Percentiles rank a stretch among this genome's conserved stretches.
These are phyloP conservation scores for Paraglomus brasilianum DNA, from an alignment of 192 early-diverging fungal genomes.

Conservation along the genomic window DNA sequence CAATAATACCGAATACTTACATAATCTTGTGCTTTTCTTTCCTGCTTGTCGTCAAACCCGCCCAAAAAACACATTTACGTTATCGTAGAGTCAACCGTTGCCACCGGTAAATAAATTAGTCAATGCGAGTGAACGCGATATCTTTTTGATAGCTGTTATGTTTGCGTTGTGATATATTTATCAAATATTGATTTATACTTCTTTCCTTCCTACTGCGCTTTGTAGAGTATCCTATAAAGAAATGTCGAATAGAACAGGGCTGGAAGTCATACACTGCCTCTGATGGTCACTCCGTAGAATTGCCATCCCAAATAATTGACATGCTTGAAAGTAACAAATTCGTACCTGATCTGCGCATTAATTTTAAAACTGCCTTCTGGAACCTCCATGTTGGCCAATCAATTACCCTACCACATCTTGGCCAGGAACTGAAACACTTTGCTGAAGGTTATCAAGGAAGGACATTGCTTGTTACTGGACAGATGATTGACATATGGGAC, in stretches of 20 bases:
- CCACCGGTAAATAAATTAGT: constrained; percentile 6
- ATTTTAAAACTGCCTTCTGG: background rate
- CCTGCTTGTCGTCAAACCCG: background rate
- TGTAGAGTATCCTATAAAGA: background rate
- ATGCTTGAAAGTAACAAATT: background rate
- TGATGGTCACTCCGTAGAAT: constrained; percentile 14
- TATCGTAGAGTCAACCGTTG: constrained; percentile 6
- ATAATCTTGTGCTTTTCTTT: constrained; percentile 17
- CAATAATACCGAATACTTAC: constrained; percentile 23
- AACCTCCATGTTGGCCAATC: constrained; percentile 1
- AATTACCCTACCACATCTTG: constrained; percentile 15
- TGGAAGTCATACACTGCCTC: constrained; percentile 12
- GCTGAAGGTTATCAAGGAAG: constrained; percentile 17
- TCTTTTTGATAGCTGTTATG: background rate
- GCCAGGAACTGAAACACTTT: constrained; percentile 21
- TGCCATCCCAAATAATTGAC: constrained; percentile 19
- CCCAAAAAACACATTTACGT: background rate
- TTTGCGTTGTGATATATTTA: constrained; percentile 20
- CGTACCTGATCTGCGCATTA: background rate
- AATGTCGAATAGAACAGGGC: constrained; percentile 17
- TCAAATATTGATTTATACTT: constrained; percentile 17
- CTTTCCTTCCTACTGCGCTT: constrained; percentile 19
- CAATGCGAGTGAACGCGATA: constrained; percentile 11
- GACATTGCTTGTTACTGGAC: background rate
- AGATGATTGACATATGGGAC: background rate